Conservation (phyloP, 1,284 basidiomycete genomes). For the Mycosarcoma mackinlayi region DNA sequence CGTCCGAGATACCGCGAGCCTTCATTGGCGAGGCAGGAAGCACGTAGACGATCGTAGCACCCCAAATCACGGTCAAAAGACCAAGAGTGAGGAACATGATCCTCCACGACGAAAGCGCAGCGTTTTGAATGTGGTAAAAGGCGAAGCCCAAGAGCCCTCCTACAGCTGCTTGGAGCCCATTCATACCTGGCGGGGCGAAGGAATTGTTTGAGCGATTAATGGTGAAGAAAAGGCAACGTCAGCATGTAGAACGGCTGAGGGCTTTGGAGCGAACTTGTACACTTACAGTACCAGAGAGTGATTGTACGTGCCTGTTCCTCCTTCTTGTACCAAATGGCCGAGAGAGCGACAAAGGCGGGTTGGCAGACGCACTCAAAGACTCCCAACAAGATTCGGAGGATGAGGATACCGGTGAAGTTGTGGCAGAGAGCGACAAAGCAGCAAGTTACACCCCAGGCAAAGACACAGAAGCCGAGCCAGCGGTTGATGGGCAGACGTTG, state of each 20-base stretch:
- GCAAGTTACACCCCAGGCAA: conserved; percentile 49
- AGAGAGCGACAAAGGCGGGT: conserved; percentile 56
- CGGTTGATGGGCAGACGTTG: conserved; percentile 57
- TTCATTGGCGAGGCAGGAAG: conserved; percentile 49
- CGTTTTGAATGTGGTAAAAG: conserved; percentile 70
- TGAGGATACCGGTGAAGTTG: conserved; percentile 55
- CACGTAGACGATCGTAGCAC: conserved; percentile 60
- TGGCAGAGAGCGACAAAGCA: conserved; percentile 50
- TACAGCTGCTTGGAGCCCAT: conserved; percentile 51
- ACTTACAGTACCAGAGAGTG: conserved; percentile 45
- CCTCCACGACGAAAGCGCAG: conserved; percentile 73
- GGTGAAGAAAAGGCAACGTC: conserved; percentile 1
- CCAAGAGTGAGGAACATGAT: conserved; percentile 70
- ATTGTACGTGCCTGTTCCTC: conserved; percentile 48
- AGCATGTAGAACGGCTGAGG: no score
- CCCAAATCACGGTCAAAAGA: conserved; percentile 44
- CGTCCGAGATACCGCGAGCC: conserved; percentile 70
- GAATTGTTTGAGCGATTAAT: no score
- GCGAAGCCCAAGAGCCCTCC: conserved; percentile 64
- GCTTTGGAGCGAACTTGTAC: no score
- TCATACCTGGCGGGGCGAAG: no score
- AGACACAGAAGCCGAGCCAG: conserved; percentile 51
- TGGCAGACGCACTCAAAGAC: conserved; percentile 57
- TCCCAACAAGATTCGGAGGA: conserved; percentile 62
- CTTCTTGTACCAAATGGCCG: conserved; percentile 52